Percentiles rank a stretch among this genome's conserved stretches.
Conservation (phyloP, 371 early-diverging fungal genomes). For the Mucor plumbeus region DNA sequence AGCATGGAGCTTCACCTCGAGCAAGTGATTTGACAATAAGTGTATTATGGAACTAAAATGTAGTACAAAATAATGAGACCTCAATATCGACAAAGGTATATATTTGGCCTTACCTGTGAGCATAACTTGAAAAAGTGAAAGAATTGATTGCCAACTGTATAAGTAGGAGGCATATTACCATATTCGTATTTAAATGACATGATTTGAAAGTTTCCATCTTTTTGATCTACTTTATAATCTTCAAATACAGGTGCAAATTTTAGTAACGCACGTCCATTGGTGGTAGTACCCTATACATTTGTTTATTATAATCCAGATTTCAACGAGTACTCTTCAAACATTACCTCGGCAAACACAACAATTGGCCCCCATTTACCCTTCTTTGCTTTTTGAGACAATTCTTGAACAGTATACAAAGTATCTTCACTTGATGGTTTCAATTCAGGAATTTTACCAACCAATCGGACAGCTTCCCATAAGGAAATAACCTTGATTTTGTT, state of each 20-base stretch:
- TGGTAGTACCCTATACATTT: conserved; percentile 68
- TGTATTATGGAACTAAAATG: conserved; percentile 54
- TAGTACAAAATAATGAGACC: no score
- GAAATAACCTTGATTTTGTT: conserved; percentile 58
- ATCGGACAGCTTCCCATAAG: conserved; percentile 64
- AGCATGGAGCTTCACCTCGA: conserved; percentile 44
- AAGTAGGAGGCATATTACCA: conserved; percentile 70
- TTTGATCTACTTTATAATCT: conserved; percentile 54
- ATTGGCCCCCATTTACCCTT: conserved; percentile 66
- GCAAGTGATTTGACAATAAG: conserved; percentile 62
- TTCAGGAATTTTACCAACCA: conserved; percentile 43
- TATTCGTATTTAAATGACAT: conserved; percentile 78
- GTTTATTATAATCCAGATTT: no score
- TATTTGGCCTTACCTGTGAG: conserved; percentile 50
- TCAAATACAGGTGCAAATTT: conserved; percentile 76
- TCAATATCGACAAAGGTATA: no score
- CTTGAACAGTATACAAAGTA: conserved; percentile 49
- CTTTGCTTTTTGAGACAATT: conserved; percentile 57
- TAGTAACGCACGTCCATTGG: conserved; percentile 86
- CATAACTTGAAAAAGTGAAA: conserved; percentile 66
- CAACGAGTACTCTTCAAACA: no score
- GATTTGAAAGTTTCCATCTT: conserved; percentile 60
- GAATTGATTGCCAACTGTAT: conserved; percentile 63
- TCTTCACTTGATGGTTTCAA: not conserved
- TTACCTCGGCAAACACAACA: conserved; percentile 79